Evolutionary conservation across 371 early-diverging fungal genomes (phyloP), one percentile per base, ranked within the genome.

Genomic region (Saksenaea vasiformis): DNA sequence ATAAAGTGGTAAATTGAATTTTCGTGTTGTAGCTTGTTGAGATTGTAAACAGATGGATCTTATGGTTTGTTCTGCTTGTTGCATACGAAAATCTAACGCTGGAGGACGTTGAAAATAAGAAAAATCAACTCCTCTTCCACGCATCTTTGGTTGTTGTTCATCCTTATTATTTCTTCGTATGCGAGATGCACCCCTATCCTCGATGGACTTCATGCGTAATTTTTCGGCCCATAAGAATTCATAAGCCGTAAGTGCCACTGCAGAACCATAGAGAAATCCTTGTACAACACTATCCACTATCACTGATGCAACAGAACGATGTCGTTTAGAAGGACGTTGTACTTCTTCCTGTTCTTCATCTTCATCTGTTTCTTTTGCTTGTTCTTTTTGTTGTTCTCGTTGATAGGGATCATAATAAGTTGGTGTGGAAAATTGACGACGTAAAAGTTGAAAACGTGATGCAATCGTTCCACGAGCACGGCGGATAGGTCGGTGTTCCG

Each of bases 381-480:
- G 27, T 13, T 38, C 43, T 28, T n/a, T n/a, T n/a, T n/a, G n/a
- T n/a, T 60, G 60, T 31, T 60, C 60, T n/a, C 34, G 38, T 60
- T 60, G 60, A 60, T 60, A 60, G 9, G 60, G 60, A 43, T 60
- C 60, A 27, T 60, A 60, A 28, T 60, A 47, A 31, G 38, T 43
- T 4, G 19, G 34, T 7, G 22, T 26, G 19, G 60, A 60, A 27
- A 41, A 60, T 27, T 60, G 60, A 31, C 60, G 60, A 41, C 60
- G 60, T 19, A 60, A 43, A 5, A 44, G 19, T 13, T 47, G 28
- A 43, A 41, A 60, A 41, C 60, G 60, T n/a, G 60, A 41, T 47
- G 28, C 24, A 24, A 60, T 43, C 44, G 41, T 60, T 60, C 60
- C 43, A 47, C 27, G 43, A 44, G 24, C 43, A 47, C 27, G 43